These are phyloP conservation scores for Dioscorea alata DNA, from an alignment of 106 monocot species.

Conservation along the genomic window DNA sequence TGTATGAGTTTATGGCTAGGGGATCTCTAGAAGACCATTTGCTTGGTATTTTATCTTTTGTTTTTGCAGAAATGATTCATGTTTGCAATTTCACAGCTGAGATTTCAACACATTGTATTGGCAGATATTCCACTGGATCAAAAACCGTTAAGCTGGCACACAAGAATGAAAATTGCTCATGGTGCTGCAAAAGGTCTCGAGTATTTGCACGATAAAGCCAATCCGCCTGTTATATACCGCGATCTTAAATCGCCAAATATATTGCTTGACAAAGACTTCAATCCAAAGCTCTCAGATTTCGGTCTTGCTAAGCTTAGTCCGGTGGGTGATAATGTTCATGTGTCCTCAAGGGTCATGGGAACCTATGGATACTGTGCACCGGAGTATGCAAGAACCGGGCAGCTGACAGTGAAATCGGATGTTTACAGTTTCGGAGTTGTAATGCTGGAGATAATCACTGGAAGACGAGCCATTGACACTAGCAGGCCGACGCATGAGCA, in stretches of 20 bases:
- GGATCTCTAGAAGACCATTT: conserved; percentile 42
- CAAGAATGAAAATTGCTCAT: conserved; percentile 35
- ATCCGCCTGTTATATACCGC: conserved; percentile 41
- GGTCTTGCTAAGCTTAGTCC: conserved; percentile 53
- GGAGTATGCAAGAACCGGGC: conserved; percentile 32
- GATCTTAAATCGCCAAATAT: conserved; percentile 47
- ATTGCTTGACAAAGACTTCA: conserved; percentile 24
- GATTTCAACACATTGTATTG: neutral
- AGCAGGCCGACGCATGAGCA: conserved; percentile 27
- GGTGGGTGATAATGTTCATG: conserved; percentile 17
- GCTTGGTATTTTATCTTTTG: conserved; percentile 10
- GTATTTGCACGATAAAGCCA: conserved; percentile 39
- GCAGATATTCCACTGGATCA: conserved; percentile 23
- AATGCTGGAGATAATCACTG: conserved; percentile 49
- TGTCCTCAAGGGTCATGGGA: conserved; percentile 49
- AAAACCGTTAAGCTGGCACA: conserved; percentile 35
- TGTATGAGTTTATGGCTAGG: conserved; percentile 38
- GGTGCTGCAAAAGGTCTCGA: conserved; percentile 41
- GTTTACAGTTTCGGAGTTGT: conserved; percentile 64
- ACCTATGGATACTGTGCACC: conserved; percentile 60
- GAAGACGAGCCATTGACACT: conserved; percentile 40
- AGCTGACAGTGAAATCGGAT: conserved; percentile 39
- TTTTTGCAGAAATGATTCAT: neutral
- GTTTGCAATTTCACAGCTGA: neutral
- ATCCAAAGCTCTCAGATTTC: conserved; percentile 57